Conservation (phyloP, 2,329 filamentous ascomycete genomes). For the Oidium heveae region DNA sequence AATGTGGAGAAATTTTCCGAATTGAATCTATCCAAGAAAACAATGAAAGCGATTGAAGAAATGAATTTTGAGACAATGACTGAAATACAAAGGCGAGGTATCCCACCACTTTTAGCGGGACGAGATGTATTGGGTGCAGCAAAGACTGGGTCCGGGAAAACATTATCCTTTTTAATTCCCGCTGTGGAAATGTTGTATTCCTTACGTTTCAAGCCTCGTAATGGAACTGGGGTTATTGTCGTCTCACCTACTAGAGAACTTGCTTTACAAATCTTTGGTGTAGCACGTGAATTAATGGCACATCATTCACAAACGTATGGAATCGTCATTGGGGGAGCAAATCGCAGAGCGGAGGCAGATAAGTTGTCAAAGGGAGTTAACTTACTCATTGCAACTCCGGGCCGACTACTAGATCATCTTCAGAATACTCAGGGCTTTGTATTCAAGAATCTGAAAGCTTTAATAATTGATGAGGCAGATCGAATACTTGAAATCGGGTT, state of each 20-base stretch:
- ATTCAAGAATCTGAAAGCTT: constrained; percentile 77
- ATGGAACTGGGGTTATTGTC: constrained; percentile 77
- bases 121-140: constrained; percentile 84
- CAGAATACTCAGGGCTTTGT: constrained; percentile 74
- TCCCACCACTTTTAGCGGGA: constrained; percentile 70
- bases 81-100: constrained; percentile 69
- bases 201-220: constrained; percentile 80
- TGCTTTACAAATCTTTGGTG: constrained; percentile 86
- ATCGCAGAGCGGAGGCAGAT: constrained; percentile 69
- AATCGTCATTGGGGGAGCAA: constrained; percentile 89
- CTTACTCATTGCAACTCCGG: constrained; percentile 78
- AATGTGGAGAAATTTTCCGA: constrained; percentile 18
- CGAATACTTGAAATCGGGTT: constrained; percentile 93
- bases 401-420: constrained; percentile 76
- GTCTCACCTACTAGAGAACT: constrained; percentile 85
- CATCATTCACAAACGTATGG: constrained; percentile 75
- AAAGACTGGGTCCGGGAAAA: constrained; percentile 93
- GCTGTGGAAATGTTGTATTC: constrained; percentile 81
- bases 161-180: constrained; percentile 78
- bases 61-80: constrained; percentile 96
- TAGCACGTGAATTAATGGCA: constrained; percentile 77
- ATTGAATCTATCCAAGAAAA: constrained; percentile 67
- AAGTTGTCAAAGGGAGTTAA: constrained; percentile 92
- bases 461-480: constrained; percentile 93
- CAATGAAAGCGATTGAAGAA: constrained; percentile 41